These are phyloP conservation scores for Mucor plumbeus DNA, from an alignment of 371 early-diverging fungal genomes.

Conservation along the genomic window DNA sequence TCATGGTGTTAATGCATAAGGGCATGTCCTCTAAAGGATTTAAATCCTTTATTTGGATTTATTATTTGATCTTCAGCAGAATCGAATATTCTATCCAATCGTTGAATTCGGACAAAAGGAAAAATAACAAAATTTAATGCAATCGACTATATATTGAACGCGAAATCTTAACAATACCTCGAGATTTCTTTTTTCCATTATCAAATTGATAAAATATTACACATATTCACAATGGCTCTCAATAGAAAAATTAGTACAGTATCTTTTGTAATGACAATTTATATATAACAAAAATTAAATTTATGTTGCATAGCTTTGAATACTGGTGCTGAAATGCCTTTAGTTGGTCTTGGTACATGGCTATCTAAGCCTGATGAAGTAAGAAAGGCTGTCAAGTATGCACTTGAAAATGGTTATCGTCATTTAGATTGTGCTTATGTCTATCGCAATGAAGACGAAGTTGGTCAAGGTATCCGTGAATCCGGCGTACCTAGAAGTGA, in stretches of 20 bases:
- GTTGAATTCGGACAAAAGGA: conserved; percentile 32
- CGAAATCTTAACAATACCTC: conserved; percentile 11
- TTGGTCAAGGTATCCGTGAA: conserved; percentile 76
- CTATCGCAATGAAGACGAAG: conserved; percentile 86
- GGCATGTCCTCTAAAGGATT: no score
- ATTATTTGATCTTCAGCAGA: no score
- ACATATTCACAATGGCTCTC: conserved; percentile 18
- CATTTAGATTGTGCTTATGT: conserved; percentile 78
- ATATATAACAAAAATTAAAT: neutral
- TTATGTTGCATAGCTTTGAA: conserved; percentile 43
- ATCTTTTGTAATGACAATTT: neutral
- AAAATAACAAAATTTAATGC: conserved; percentile 18
- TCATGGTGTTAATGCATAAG: no score
- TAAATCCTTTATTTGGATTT: no score
- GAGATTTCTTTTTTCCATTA: neutral
- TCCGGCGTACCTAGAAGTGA: conserved; percentile 68
- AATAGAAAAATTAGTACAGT: conserved; percentile 32
- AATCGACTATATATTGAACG: conserved; percentile 2
- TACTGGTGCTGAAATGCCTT: conserved; percentile 60
- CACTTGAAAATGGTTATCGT: conserved; percentile 69
- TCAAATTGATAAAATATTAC: neutral
- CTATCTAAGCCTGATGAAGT: conserved; percentile 62
- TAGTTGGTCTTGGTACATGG: conserved; percentile 65
- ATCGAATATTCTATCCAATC: conserved; percentile 14
- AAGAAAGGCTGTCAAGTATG: conserved; percentile 61